Conservation (phyloP, 768 basidiomycete species). For the Russula sp. region DNA sequence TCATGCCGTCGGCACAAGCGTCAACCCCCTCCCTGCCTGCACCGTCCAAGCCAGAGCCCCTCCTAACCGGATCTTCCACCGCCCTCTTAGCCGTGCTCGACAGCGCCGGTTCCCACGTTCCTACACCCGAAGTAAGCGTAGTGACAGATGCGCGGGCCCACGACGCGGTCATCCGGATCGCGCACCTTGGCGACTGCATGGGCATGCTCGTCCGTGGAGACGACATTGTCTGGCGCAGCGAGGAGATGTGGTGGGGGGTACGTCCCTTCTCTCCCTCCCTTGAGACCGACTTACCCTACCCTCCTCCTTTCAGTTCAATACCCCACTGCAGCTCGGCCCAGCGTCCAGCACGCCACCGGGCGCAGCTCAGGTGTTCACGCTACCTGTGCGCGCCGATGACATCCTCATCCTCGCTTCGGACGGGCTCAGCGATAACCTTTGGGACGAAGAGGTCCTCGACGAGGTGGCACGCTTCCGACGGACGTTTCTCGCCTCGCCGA, state of each 20-base stretch:
- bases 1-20: constrained; percentile 24
- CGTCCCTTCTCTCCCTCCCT: constrained; percentile 27
- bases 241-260: constrained; percentile 91
- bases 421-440: constrained; percentile 80
- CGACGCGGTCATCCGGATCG: constrained; percentile 69
- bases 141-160: constrained; percentile 32
- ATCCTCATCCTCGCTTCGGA: constrained; percentile 79
- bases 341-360: constrained; percentile 54
- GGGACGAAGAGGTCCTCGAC: constrained; percentile 84
- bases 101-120: constrained; percentile 18
- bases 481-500: constrained; percentile 28
- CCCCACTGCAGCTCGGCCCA: constrained; percentile 60
- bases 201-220: constrained; percentile 78
- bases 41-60: constrained; percentile 30
- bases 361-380: constrained; percentile 61
- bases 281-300: not conserved
- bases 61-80: constrained; percentile 60
- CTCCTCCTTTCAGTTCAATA: constrained; percentile 43
- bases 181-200: constrained; percentile 85
- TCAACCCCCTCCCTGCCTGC: constrained; percentile 18
- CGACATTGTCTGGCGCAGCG: constrained; percentile 75
- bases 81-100: constrained; percentile 62
- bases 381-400: constrained; percentile 65
- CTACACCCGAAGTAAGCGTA: constrained; percentile 35
- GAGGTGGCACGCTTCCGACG: constrained; percentile 60